Evolutionary conservation across 2,329 filamentous ascomycete genomes (phyloP).

Genomic region (Talaromyces pinophilus): DNA sequence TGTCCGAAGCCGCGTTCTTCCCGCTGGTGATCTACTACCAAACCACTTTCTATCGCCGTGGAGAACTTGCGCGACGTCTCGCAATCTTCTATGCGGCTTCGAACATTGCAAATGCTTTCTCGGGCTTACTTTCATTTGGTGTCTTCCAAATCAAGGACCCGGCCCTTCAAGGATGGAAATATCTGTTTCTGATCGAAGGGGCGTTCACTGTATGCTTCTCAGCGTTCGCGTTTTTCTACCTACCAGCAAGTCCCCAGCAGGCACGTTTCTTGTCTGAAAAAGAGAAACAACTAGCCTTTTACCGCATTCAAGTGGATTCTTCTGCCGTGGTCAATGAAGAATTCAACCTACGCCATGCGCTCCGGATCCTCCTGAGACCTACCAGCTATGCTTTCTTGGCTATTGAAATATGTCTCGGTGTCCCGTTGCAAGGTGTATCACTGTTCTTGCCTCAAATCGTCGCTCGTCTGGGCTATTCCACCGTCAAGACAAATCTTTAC

Average conservation of each 20-base stretch:
- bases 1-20: slow-evolving; percentile 69
- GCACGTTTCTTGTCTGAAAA: slow-evolving; percentile 66
- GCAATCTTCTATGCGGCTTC: slow-evolving; percentile 75
- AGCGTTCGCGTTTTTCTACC: slow-evolving; percentile 67
- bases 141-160: slow-evolving; percentile 60
- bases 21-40: slow-evolving; percentile 67
- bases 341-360: slow-evolving; percentile 55
- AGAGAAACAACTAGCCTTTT: slow-evolving; percentile 68
- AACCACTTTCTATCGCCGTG: slow-evolving; percentile 69
- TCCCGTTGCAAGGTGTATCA: slow-evolving; percentile 58
- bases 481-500: slow-evolving; percentile 55
- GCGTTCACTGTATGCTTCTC: slow-evolving; percentile 62
- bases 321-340: slow-evolving; percentile 63
- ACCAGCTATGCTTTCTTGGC: slow-evolving; percentile 56
- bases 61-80: slow-evolving; percentile 68
- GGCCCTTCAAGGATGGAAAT: slow-evolving; percentile 53
- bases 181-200: slow-evolving; percentile 60
- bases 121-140: slow-evolving; percentile 60
- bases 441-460: slow-evolving; percentile 63
- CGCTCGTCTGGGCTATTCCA: slow-evolving; percentile 26
- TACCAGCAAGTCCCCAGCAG: slow-evolving; percentile 64
- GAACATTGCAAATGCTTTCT: slow-evolving; percentile 70
- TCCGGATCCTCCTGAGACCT: slow-evolving; percentile 57
- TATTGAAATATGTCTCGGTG: slow-evolving; percentile 62
- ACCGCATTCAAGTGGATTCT: slow-evolving; percentile 74